Evolutionary conservation across 352 stramenopile species (phyloP).

Genomic region (Pythium graminicola): DNA sequence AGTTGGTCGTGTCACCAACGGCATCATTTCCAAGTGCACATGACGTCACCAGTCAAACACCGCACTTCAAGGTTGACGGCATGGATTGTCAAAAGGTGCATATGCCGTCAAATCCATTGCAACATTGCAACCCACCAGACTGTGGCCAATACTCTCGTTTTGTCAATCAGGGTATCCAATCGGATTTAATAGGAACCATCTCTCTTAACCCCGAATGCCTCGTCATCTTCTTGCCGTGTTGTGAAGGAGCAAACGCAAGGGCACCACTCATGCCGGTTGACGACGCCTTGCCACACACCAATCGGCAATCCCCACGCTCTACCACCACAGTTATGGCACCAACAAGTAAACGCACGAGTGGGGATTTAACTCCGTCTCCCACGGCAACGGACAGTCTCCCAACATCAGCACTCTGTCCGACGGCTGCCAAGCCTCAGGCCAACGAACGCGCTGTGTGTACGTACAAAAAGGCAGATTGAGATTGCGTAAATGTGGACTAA

Average conservation of each 20-base stretch:
- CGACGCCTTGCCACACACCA: background rate
- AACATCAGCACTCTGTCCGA: constrained; percentile 7
- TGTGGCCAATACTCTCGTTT: background rate
- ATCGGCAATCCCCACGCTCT: background rate
- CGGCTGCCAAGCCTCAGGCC: constrained; percentile 8
- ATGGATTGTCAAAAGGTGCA: constrained; percentile 2
- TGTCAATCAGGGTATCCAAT: background rate
- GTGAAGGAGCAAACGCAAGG: background rate
- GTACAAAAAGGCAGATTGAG: background rate
- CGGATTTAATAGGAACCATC: background rate
- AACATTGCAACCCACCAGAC: too few relatives aligned
- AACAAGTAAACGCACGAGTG: constrained; percentile 24
- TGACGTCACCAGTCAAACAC: constrained; percentile 15
- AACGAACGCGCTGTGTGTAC: constrained; percentile 17
- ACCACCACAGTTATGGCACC: background rate
- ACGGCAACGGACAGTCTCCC: constrained; percentile 1
- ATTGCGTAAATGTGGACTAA: background rate
- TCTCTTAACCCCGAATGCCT: background rate
- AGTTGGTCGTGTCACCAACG: background rate
- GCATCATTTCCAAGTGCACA: background rate
- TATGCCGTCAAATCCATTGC: background rate
- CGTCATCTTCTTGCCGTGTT: constrained; percentile 11
- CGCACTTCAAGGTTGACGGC: constrained; percentile 9
- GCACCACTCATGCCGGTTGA: background rate
- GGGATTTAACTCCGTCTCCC: constrained; percentile 8